phyloP scores from a whole-genome alignment of 148 eudicot species.

The Silene uniflora region DNA sequence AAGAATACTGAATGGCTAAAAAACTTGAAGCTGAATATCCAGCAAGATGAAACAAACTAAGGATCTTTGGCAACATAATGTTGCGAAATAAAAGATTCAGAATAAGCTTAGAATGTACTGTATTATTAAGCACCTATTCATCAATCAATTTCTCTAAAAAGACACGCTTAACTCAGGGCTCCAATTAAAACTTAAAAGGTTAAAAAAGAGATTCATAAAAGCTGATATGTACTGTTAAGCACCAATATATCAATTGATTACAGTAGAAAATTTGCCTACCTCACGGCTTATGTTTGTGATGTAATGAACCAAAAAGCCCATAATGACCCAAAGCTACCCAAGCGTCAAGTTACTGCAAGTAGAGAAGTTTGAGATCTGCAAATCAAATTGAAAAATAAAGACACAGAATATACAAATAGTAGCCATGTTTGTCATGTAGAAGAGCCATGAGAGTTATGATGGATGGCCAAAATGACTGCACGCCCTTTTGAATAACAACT shows the following conservation, averaged over 20 bases:
- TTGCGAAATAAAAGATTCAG: neutral
- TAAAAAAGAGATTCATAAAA: no score
- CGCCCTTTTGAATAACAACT: conserved; percentile 65
- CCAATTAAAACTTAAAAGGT: no score
- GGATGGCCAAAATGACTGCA: conserved; percentile 18
- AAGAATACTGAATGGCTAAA: conserved; percentile 86
- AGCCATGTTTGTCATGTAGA: neutral
- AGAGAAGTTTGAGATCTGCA: conserved; percentile 68
- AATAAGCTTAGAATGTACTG: neutral
- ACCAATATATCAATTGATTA: neutral
- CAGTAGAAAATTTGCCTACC: conserved; percentile 38
- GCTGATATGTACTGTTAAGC: no score
- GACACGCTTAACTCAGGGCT: no score
- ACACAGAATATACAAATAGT: neutral
- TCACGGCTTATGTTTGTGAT: conserved; percentile 69
- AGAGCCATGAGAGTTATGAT: neutral
- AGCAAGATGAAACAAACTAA: neutral
- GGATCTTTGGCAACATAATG: neutral
- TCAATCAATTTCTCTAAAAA: neutral
- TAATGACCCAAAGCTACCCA: conserved; percentile 78
- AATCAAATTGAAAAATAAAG: conserved; percentile 2
- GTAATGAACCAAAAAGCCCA: conserved; percentile 69
- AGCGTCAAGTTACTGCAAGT: conserved; percentile 79
- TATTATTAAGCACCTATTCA: neutral
- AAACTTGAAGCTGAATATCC: conserved; percentile 52